Conservation (phyloP, 805 yeast species). For the Saturnispora gosingensis region DNA sequence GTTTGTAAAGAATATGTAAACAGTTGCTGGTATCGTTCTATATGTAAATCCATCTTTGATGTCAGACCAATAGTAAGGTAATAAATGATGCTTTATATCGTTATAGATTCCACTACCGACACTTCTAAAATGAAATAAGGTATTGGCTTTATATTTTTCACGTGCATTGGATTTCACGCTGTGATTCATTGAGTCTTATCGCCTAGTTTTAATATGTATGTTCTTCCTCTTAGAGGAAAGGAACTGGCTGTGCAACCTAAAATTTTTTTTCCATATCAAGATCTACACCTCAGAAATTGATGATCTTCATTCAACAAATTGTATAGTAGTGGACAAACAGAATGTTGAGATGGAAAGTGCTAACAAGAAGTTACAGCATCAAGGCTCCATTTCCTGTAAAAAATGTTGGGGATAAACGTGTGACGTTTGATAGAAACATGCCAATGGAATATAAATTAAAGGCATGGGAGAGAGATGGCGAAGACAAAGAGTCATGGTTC, state of each 20-base stretch:
- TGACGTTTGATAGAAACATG: slow-evolving; percentile 35
- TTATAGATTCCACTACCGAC: slow-evolving; percentile 42
- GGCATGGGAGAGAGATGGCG: slow-evolving; percentile 60
- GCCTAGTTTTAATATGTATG: not conserved
- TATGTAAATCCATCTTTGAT: slow-evolving; percentile 79
- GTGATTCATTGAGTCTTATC: not conserved
- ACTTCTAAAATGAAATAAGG: slow-evolving; percentile 18
- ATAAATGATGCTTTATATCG: slow-evolving; percentile 38
- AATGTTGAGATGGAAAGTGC: not conserved
- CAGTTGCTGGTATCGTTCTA: slow-evolving; percentile 76
- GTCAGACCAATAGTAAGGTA: slow-evolving; percentile 69
- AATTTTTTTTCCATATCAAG: not conserved
- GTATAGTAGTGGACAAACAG: not conserved
- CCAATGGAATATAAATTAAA: slow-evolving; percentile 33
- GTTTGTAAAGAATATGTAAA: slow-evolving; percentile 83
- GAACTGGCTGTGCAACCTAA: not conserved
- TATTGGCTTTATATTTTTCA: slow-evolving; percentile 11
- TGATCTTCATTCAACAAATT: not conserved
- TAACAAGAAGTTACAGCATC: not conserved
- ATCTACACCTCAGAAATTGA: not conserved
- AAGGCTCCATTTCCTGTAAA: slow-evolving; percentile 22
- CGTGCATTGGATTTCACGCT: not conserved
- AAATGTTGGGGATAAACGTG: slow-evolving; percentile 4
- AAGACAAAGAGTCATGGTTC: slow-evolving; percentile 55
- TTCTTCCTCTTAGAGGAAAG: not conserved